Evolutionary conservation across 768 basidiomycete species (phyloP), one percentile per base, ranked within the genome.

Genomic region (Macrolepiota albuminosa): DNA sequence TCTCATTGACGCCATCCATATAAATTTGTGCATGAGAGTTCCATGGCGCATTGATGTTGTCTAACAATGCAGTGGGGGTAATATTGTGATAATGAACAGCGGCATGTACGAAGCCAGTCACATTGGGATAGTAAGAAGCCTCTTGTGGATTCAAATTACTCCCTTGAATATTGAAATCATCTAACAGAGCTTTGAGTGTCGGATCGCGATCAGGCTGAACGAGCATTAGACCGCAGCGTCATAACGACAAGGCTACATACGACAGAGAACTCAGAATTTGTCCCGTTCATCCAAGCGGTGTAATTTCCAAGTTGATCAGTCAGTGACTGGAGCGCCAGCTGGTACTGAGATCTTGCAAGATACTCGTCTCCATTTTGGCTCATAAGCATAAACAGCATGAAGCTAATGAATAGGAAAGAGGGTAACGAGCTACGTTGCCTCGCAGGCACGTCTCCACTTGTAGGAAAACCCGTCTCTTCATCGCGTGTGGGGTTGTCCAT

Each of bases 71-170:
- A 8, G 77, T 66, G 21, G 76, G 73, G 2, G 89, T 82, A 46
- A 92, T 82, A 67, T 93, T 93, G 67, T 84, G 77, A 65, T 83
- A 83, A 42, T 75, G 73, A 14, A 84, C 71, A 47, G 82, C 74
- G 3, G 89, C 89, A 56, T 85, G 85, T 59, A 90, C 79, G 69
- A 89, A 92, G 7, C 91, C 92, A 16, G 91, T 91, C 47, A 89
- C 78, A 68, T 94, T 94, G 4, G 76, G 70, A 64, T 86, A 89
- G 68, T 91, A 93, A 0, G 90, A 87, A 24, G 74, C 75, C 39
- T 65, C 57, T 21, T 65, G 61, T 4, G 82, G 77, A 62, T 84
- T 78, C 4, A 87, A 70, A 40, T 67, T 66, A 4, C 69, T 71
- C 6, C 80, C 81, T 52, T 74, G 69, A 1, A 82, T 71, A 42